Base-by-base conservation (phyloP, 306 rosid species). In the Prunus campanulata region DNA sequence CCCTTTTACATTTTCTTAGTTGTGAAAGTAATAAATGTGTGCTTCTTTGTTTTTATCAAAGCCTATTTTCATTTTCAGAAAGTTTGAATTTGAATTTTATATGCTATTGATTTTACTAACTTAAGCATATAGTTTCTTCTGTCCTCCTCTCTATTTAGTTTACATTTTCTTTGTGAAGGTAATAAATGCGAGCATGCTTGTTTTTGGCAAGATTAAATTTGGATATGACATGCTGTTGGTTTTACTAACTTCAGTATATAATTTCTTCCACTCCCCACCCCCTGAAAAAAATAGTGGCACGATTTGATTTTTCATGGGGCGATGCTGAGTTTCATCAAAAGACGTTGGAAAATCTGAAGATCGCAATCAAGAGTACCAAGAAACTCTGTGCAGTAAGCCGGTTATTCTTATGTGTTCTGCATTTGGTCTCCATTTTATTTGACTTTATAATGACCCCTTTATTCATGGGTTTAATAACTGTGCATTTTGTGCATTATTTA, bases 251-350 rank as follows among this genome's bases (percentile, higher is more conserved):
- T 13, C 32, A 30, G 11, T 32, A n/a, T 39, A 32, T 71, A 52
- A 52, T 71, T 71, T 32, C 50, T 54, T 52, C 42, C n/a, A 11
- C 27, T 29, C 29, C 62, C 51, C 65, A 18, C 65, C 20, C 8
- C 46, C 48, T 5, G 11, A 20, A 14, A n/a, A 10, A 15, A 8
- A 30, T 52, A 93, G 97, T 93, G 81, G 97, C 96, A 20, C 81
- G 97, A 84, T 87, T 93, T 60, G 97, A 93, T 70, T 90, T 90
- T 79, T 90, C 97, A 29, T 90, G 94, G 97, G 91, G 96, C 13
- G 90, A 93, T 80, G 60, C 85, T 25, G 89, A 86, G 62, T 93
- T 84, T 77, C 97, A 93, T 83, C 97, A 90, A 87, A 93, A 90
- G 89, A 83, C 97, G 47, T 50, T 89, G 80, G 93, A 87, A 82